Evolutionary conservation across 176 grass and related monocot species (phyloP).

Genomic region (Miscanthus lutarioriparius): DNA sequence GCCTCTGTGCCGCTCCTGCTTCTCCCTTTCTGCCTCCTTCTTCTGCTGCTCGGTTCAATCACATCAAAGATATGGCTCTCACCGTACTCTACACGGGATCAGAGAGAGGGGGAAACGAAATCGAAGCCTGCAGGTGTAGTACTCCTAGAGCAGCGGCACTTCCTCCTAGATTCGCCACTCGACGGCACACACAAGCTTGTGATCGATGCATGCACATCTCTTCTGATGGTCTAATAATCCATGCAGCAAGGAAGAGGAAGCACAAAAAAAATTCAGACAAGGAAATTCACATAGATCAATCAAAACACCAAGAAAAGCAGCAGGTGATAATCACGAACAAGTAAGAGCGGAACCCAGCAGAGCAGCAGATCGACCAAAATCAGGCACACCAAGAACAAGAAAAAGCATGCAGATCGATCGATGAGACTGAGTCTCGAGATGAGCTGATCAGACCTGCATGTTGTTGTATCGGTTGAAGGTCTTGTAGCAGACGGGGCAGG

Average conservation of each 20-base stretch:
- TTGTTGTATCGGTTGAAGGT: constrained; percentile 96
- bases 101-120: not conserved
- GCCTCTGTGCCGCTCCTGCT: not conserved
- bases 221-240: not conserved
- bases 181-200: not conserved
- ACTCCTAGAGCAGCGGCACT: constrained; percentile 10
- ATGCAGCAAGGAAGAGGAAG: not conserved
- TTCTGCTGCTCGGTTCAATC: constrained; percentile 45
- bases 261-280: not conserved
- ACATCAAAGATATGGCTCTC: constrained; percentile 38
- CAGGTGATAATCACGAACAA: not conserved
- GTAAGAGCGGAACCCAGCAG: no score
- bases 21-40: not conserved
- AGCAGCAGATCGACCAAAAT: constrained; percentile 2
- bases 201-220: not conserved
- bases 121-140: not conserved
- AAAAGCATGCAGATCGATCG: not conserved
- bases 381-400: not conserved
- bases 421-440: no score
- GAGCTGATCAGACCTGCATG: constrained; percentile 56
- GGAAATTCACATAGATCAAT: not conserved
- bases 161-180: constrained; percentile 48
- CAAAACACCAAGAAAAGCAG: not conserved
- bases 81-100: not conserved
- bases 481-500: constrained; percentile 84